These are phyloP conservation scores for Phytopythium helicoides DNA, from an alignment of 352 stramenopile genomes.

Conservation along the genomic window DNA sequence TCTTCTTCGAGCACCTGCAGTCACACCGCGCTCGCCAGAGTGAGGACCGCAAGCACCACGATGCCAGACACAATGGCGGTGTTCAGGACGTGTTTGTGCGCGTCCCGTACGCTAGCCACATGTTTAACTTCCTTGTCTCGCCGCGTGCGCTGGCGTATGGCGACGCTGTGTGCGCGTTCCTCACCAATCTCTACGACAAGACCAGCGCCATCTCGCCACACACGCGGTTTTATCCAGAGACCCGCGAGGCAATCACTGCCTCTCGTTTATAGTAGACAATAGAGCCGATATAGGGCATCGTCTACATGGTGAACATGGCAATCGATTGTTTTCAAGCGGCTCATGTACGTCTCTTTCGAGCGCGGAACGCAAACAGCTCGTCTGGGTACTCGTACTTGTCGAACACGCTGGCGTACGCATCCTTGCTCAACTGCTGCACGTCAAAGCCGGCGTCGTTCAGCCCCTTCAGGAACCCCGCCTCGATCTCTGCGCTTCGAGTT, in stretches of 20 bases:
- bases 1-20: constrained; percentile 58
- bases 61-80: constrained; percentile 19
- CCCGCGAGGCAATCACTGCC: not conserved
- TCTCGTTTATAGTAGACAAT: constrained; percentile 3
- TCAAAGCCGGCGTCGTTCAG: constrained; percentile 21
- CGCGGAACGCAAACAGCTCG: constrained; percentile 46
- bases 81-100: constrained; percentile 59
- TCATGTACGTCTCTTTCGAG: constrained; percentile 10
- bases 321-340: constrained; percentile 1
- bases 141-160: constrained; percentile 47
- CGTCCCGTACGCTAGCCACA: constrained; percentile 50
- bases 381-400: constrained; percentile 32
- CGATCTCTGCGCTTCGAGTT: constrained; percentile 34
- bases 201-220: constrained; percentile 30
- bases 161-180: constrained; percentile 55
- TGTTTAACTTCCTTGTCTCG: constrained; percentile 63
- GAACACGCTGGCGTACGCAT: constrained; percentile 20
- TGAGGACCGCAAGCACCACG: constrained; percentile 12
- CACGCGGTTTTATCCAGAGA: constrained; percentile 15
- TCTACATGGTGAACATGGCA: constrained; percentile 14
- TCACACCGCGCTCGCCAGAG: constrained; percentile 31
- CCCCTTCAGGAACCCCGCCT: constrained; percentile 35
- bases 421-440: constrained; percentile 16
- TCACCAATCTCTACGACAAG: constrained; percentile 50
- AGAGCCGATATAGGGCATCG: constrained; percentile 4